Evolutionary conservation across 148 eudicot genomes (phyloP), one percentile per base, ranked within the genome.

Genomic region (Polygonum maritimum): DNA sequence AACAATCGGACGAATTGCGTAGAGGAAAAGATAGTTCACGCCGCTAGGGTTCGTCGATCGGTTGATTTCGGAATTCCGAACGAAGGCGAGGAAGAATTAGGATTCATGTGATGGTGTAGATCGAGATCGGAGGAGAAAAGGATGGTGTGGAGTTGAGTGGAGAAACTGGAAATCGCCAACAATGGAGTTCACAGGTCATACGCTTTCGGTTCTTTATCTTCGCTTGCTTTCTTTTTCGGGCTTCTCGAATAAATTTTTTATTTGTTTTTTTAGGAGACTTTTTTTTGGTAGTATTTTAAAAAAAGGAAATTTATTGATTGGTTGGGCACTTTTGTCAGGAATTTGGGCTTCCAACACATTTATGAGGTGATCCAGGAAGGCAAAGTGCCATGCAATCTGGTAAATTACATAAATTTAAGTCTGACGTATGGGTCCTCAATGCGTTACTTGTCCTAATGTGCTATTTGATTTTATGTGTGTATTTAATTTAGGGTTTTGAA

Each of bases 131-230:
- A 9, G 40, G 71, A 14, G 71, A 65, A 14, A 41, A 16, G 8
- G 44, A 67, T 7, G 11, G 71, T 36, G 16, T 36, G 45, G 38
- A 67, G 3, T 67, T 44, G 71, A 35, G 44, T 14, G 36, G 71
- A 41, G 35, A 65, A 35, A 65, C 70, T 35, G 38, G 70, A 67
- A 67, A 36, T 67, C 71, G 71, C 71, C 71, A 67, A 67, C 71
- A 67, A 67, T 67, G 19, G 71, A 67, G 71, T 16, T 67, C 71
- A 67, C 71, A 62, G 38, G 39, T 57, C 63, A 31, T 63, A 22
- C 26, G 33, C 26, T 26, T 11, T 62, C 33, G 45, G 21, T 67
- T 67, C 44, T 67, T 67, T 67, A 35, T 67, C 44, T n/a, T 54
- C 57, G 4, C n/a, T 52, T 52, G 4, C 57, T 52, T 52, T 52